Evolutionary conservation across 139 green algal species (phyloP).

Genomic region (Choricystis sp.): DNA sequence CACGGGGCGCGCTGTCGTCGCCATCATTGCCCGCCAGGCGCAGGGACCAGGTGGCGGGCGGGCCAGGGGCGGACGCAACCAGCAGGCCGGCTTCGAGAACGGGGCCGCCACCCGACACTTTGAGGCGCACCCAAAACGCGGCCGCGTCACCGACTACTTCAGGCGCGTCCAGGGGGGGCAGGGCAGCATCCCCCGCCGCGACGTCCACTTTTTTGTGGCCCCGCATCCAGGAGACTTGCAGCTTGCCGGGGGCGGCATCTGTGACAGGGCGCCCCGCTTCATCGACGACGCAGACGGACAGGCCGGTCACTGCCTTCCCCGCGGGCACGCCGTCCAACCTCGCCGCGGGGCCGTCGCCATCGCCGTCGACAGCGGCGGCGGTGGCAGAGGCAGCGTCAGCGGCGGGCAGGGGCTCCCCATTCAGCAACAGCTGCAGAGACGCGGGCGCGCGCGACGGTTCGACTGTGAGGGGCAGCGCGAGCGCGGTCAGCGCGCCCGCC

Average conservation of each 20-base stretch:
- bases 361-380: neutral
- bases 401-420: constrained; percentile 9
- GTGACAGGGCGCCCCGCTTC: constrained; percentile 17
- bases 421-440: constrained; percentile 11
- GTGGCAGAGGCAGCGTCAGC: neutral
- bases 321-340: constrained; percentile 20
- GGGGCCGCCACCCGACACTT: constrained; percentile 9
- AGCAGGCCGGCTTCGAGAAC: constrained; percentile 22
- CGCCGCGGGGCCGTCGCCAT: neutral
- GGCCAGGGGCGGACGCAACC: constrained; percentile 14
- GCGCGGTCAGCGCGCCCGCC: neutral
- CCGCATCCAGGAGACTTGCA: constrained; percentile 40
- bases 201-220: constrained; percentile 29
- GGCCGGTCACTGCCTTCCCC: constrained; percentile 19
- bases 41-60: constrained; percentile 24
- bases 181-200: constrained; percentile 4
- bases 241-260: constrained; percentile 12
- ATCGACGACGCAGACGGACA: constrained; percentile 31
- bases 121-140: constrained; percentile 25
- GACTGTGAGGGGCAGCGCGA: constrained; percentile 17
- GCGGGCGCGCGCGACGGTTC: constrained; percentile 21
- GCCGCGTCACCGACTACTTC: constrained; percentile 8
- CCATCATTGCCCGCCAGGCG: constrained; percentile 21
- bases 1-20: constrained; percentile 24
- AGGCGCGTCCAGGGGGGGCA: constrained; percentile 8